Evolutionary conservation across 306 rosid species (phyloP), one percentile per base, ranked within the genome.

Genomic region (Cicer pinnatifidum): DNA sequence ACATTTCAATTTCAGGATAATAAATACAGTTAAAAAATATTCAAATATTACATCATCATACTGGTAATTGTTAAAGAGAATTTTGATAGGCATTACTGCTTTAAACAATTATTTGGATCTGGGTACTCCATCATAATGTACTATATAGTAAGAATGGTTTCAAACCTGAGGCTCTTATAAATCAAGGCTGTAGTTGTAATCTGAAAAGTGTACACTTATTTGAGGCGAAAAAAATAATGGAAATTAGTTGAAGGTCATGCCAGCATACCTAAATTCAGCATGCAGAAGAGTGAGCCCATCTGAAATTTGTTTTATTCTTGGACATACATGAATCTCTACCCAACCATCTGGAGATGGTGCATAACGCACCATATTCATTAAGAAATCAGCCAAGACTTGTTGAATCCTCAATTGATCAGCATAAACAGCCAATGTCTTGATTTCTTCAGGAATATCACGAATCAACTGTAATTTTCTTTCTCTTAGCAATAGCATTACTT

Each of bases 361-460:
- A 43, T 87, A 86, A 52, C 88, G 97, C 78, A 87, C 97, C 90
- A 92, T 85, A 82, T 92, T 95, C 86, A 89, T 75, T 66, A 95
- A 83, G 88, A 91, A 95, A 86, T 95, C 96, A 47, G 97, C 90
- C 85, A 95, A 78, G 67, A 92, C 90, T 81, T 95, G 99, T 76
- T 95, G 99, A 83, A 90, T 81, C 81, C 99, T 84, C 75, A 89
- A 81, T 75, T 95, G 99, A 86, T 95, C 97, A 61, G 97, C 99
- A 86, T 83, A 91, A 61, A 90, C 96, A 37, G 96, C 85, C 75
- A 95, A 82, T 51, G 96, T 85, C 80, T 95, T 95, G 82, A 95
- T 87, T 86, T 95, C 97, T 82, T 95, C 97, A 13, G 99, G 99
- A 80, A 95, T 92, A 86, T 95, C 99, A 64, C 99, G 88, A 66